Base-by-base conservation (phyloP, 2,329 filamentous ascomycete genomes). In the Neonectria neomacrospora region DNA sequence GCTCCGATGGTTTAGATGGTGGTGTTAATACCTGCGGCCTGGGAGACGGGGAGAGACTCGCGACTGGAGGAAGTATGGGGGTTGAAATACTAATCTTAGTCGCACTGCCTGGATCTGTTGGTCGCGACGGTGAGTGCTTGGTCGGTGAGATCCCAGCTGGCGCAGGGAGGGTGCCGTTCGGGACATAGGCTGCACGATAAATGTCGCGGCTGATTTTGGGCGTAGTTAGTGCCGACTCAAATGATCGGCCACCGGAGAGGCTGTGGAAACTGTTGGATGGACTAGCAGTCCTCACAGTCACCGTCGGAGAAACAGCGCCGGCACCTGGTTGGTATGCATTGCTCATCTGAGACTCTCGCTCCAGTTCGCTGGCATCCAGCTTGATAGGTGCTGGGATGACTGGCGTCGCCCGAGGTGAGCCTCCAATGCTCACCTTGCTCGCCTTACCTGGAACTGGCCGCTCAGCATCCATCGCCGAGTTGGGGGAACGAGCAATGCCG, bases 11-110 rank as follows among this genome's bases (percentile, higher is more conserved):
- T 80, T 78, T 91, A 89, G 67, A 87, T 80, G 2, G 89, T 23
- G 89, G 88, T 16, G 85, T 87, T 54, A 88, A 74, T 61, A 88
- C 87, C 67, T 86, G 84, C 60, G 84, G 80, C 14, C 82, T 82
- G 2, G 85, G 83, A 44, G 83, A 86, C 0, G 89, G 89, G 10
- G 86, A 85, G 51, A 91, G 74, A 1, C 85, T 80, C 42, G 86
- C 82, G 2, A 83, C 76, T 0, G 88, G 88, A 5, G 88, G 88
- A 3, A 90, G 77, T 23, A 89, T 81, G 50, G 71, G 70, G 0
- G 84, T 79, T 14, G 80, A 74, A 18, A 77, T 68, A 5, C 73
- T 75, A 55, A 73, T 74, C n/a, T 67, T 73, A 58, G 67, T 62
- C 63, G 74, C 65, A 53, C 68, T 71, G 37, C 63, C 62, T 53